These are phyloP conservation scores for Parathielavia hyrcaniae DNA, from an alignment of 495 filamentous ascomycete species.

Conservation along the genomic window DNA sequence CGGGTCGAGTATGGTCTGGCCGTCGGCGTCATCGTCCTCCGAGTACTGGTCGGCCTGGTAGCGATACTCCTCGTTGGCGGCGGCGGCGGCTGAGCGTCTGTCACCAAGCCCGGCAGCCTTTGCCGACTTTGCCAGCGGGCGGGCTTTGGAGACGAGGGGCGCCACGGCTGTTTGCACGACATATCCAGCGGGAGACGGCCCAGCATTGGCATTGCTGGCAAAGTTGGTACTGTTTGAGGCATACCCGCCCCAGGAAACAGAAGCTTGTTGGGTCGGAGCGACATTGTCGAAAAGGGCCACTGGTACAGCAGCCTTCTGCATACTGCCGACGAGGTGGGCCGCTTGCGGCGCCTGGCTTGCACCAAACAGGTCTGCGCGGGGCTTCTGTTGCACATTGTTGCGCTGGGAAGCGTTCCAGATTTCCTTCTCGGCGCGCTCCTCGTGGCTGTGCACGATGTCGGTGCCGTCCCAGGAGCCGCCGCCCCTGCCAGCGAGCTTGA, in stretches of 20 bases:
- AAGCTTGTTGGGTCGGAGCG: not conserved
- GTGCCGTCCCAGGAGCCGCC: constrained; percentile 16
- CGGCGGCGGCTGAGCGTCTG: not conserved
- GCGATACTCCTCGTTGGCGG: not conserved
- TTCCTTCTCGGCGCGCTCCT: constrained; percentile 26
- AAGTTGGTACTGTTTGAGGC: not conserved
- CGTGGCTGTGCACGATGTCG: constrained; percentile 24
- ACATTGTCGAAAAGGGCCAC: not conserved
- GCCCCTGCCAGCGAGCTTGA: constrained; percentile 40
- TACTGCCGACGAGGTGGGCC: not conserved
- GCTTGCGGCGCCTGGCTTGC: constrained; percentile 6
- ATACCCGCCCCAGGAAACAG: not conserved
- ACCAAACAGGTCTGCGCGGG: constrained; percentile 34
- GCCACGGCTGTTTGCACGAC: not conserved
- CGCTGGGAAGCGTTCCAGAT: constrained; percentile 26
- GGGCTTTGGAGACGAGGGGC: not conserved
- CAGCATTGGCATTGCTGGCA: not conserved
- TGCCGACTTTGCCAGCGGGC: not conserved
- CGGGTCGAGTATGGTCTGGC: constrained; percentile 26
- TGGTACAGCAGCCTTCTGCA: not conserved
- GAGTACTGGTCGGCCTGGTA: not conserved
- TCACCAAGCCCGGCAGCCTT: not conserved
- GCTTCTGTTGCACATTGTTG: constrained; percentile 24
- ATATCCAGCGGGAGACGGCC: too few species aligned
- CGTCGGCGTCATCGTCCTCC: constrained; percentile 20